These are phyloP conservation scores for Globisporangium nodosum DNA, from an alignment of 352 stramenopile genomes.

Conservation along the genomic window DNA sequence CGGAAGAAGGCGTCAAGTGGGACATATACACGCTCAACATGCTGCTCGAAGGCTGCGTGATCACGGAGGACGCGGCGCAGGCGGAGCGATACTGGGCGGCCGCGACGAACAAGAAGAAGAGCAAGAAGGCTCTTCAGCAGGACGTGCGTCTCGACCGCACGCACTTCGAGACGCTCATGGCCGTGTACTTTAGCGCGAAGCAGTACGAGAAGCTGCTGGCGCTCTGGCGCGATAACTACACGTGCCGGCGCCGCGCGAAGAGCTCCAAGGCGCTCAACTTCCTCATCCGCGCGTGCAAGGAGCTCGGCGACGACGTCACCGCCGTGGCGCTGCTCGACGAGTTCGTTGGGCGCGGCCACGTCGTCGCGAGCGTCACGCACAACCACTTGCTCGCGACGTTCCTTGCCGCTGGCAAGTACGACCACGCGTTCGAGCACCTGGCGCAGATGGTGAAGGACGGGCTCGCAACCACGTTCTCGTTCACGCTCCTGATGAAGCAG, in stretches of 20 bases:
- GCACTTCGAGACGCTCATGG: conserved; percentile 74
- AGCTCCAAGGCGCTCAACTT: conserved; percentile 80
- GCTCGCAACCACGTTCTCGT: conserved; percentile 60
- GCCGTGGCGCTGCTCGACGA: conserved; percentile 49
- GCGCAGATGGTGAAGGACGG: conserved; percentile 33
- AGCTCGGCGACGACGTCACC: conserved; percentile 28
- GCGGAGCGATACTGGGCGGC: conserved; percentile 56
- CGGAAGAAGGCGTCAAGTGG: conserved; percentile 40
- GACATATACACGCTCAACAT: conserved; percentile 76
- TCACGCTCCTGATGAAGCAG: conserved; percentile 74
- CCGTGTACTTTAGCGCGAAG: conserved; percentile 55
- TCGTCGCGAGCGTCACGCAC: conserved; percentile 52
- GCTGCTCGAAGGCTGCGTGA: conserved; percentile 56
- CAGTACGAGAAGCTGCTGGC: conserved; percentile 44
- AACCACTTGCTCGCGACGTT: conserved; percentile 75
- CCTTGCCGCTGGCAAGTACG: conserved; percentile 49
- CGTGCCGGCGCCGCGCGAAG: conserved; percentile 59
- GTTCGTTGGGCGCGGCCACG: conserved; percentile 51
- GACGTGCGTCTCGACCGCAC: conserved; percentile 47
- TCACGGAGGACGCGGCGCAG: conserved; percentile 30
- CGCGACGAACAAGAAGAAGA: conserved; percentile 20
- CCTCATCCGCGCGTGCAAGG: conserved; percentile 57
- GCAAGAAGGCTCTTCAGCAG: conserved; percentile 13
- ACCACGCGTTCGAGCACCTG: conserved; percentile 39
- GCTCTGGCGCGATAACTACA: conserved; percentile 50